Evolutionary conservation across 768 basidiomycete species (phyloP).

Genomic region (Rhizopogon rudus): DNA sequence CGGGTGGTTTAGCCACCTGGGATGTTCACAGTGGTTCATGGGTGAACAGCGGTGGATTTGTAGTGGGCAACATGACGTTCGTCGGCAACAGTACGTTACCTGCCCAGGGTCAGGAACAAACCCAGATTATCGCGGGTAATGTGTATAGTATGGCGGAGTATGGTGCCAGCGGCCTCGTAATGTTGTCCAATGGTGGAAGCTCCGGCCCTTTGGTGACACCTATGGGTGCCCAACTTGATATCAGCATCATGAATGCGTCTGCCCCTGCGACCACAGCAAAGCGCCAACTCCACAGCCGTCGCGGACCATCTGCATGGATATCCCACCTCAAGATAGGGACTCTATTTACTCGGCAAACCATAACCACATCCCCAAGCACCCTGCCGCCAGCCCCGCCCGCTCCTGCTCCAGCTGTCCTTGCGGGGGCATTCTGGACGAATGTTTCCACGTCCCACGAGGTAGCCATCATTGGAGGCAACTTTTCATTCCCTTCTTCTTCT

Average conservation of each 20-base stretch:
- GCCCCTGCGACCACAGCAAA: constrained; percentile 29
- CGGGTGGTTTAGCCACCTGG: constrained; percentile 74
- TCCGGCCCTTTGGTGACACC: constrained; percentile 58
- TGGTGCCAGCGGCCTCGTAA: constrained; percentile 76
- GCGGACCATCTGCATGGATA: constrained; percentile 41
- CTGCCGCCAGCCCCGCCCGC: constrained; percentile 55
- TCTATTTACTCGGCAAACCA: constrained; percentile 47
- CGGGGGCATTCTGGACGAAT: constrained; percentile 90
- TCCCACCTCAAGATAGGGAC: constrained; percentile 39
- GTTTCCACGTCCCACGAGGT: constrained; percentile 57
- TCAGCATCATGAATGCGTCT: constrained; percentile 26
- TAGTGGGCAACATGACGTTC: constrained; percentile 66
- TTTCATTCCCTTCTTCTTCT: constrained; percentile 51
- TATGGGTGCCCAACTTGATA: constrained; percentile 52
- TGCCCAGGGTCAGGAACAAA: constrained; percentile 28
- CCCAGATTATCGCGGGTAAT: constrained; percentile 69
- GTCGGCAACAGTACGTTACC: constrained; percentile 61
- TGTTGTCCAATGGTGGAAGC: constrained; percentile 64
- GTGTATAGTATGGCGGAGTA: constrained; percentile 51
- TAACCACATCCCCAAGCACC: constrained; percentile 34
- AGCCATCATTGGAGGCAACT: constrained; percentile 87
- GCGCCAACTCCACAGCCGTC: constrained; percentile 33
- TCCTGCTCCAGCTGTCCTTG: constrained; percentile 75
- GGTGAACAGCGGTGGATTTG: constrained; percentile 71
- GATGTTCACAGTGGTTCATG: constrained; percentile 54